Evolutionary conservation across 306 rosid species (phyloP).

Genomic region (Prunus campanulata): DNA sequence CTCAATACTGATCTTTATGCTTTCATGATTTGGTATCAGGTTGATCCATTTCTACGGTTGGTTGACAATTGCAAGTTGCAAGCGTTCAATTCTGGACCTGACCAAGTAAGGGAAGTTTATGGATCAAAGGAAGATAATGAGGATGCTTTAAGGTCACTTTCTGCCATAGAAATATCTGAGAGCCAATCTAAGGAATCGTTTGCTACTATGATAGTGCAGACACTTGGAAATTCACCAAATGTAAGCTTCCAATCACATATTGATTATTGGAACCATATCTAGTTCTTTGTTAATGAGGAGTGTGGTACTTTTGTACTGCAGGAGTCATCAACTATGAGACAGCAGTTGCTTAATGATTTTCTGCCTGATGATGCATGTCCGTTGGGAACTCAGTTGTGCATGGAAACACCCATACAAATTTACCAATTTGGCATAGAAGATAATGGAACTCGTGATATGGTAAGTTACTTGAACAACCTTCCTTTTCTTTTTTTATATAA

Average conservation of each 20-base stretch:
- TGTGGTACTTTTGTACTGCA: conserved; percentile 1
- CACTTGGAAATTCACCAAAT: conserved; percentile 41
- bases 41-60: conserved; percentile 74
- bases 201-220: conserved; percentile 52
- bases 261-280: neutral
- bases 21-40: conserved; percentile 32
- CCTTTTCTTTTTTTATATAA: neutral
- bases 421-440: conserved; percentile 41
- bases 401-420: conserved; percentile 40
- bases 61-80: conserved; percentile 66
- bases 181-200: conserved; percentile 44
- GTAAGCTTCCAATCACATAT: conserved; percentile 26
- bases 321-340: conserved; percentile 39
- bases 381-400: conserved; percentile 49
- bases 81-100: conserved; percentile 30
- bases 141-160: conserved; percentile 49
- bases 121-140: conserved; percentile 83
- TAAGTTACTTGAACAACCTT: conserved; percentile 23
- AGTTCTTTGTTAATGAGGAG: neutral
- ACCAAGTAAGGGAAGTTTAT: conserved; percentile 34
- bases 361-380: conserved; percentile 53
- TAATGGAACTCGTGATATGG: conserved; percentile 41
- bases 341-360: conserved; percentile 53
- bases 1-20: neutral
- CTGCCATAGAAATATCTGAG: conserved; percentile 30